A percentile compares a stretch with the other conserved stretches of the same genome.
These are phyloP conservation scores for Lasiodiplodia hormozganensis DNA, from an alignment of 2,329 filamentous ascomycete species.

Conservation along the genomic window DNA sequence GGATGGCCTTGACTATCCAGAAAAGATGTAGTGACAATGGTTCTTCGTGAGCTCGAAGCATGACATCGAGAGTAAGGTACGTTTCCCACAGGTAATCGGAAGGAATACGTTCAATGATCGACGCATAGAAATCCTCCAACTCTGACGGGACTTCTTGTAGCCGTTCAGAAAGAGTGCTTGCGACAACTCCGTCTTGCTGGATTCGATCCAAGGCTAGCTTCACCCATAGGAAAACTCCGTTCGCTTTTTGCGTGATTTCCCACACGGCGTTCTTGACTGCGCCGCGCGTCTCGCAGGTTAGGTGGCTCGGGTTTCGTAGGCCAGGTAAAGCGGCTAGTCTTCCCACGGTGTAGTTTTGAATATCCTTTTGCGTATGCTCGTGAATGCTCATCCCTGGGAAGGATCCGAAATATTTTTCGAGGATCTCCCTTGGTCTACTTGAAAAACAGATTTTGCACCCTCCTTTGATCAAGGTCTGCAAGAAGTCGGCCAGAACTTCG, in stretches of 20 bases:
- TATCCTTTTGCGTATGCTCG: constrained; percentile 31
- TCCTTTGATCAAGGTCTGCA: background rate
- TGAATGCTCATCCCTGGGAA: constrained; percentile 28
- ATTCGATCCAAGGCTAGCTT: constrained; percentile 11
- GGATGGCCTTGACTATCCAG: background rate
- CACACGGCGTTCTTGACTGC: background rate
- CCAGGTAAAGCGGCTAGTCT: background rate
- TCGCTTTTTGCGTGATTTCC: background rate
- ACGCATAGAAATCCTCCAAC: constrained; percentile 1
- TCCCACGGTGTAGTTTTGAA: constrained; percentile 23
- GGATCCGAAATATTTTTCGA: constrained; percentile 30
- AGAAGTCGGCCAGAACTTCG: background rate
- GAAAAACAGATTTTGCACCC: constrained; percentile 22
- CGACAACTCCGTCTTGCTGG: background rate
- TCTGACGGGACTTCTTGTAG: background rate
- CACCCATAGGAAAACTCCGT: constrained; percentile 29
- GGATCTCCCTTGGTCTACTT: constrained; percentile 30
- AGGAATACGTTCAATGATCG: constrained; percentile 1
- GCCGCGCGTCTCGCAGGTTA: background rate
- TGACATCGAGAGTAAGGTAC: background rate
- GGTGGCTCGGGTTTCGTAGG: background rate
- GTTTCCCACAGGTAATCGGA: background rate
- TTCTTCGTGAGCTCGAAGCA: background rate
- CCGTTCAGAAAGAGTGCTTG: background rate
- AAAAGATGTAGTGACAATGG: background rate